phyloP scores from a whole-genome alignment of 78 protist species.

The Dictyostelium purpureum region DNA sequence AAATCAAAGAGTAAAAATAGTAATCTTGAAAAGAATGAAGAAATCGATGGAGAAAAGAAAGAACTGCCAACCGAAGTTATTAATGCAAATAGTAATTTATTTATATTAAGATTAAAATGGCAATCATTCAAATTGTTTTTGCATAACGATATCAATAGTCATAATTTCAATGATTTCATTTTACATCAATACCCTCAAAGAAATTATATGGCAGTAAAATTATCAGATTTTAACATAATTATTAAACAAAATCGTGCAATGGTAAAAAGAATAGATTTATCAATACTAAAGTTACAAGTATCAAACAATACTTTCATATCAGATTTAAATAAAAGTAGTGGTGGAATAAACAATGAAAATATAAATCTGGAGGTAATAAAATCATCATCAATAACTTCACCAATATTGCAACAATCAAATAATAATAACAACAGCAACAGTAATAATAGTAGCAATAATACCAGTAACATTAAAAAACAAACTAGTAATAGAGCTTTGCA shows the following conservation, averaged over 20 bases:
- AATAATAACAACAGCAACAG: constrained; percentile 8
- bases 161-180: not conserved
- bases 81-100: not conserved
- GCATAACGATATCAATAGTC: not conserved
- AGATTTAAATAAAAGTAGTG: not conserved
- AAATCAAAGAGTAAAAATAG: not conserved
- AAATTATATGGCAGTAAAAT: not conserved
- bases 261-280: not conserved
- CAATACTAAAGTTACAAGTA: not conserved
- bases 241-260: not conserved
- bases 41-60: too few relatives aligned
- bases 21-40: not conserved
- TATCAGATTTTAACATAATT: not conserved
- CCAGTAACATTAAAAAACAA: too few relatives aligned
- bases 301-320: constrained; percentile 2
- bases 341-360: too few relatives aligned
- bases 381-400: not conserved
- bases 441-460: not conserved
- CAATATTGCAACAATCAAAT: not conserved
- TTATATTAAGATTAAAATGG: constrained; percentile 16
- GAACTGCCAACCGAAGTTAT: too few relatives aligned
- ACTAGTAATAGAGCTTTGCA: not conserved
- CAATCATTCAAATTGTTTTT: constrained; percentile 5
- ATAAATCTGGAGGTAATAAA: not conserved
- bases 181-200: not conserved